A percentile compares a stretch with the other conserved stretches of the same genome.
phyloP scores from a whole-genome alignment of 1,284 basidiomycete genomes.

The Ceratobasidium sp. region DNA sequence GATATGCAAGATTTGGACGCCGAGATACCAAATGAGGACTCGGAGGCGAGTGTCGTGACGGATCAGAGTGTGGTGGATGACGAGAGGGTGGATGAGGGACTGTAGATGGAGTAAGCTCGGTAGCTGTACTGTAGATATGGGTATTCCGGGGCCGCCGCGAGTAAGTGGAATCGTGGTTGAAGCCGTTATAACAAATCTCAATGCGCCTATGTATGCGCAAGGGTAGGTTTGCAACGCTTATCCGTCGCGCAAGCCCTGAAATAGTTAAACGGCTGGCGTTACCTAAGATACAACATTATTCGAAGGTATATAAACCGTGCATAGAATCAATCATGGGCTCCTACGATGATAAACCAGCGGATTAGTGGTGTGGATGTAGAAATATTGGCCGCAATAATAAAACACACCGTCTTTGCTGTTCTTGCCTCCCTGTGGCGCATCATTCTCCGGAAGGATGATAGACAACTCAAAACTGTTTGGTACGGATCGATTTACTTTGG shows the following conservation, averaged over 20 bases:
- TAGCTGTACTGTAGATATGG: not conserved
- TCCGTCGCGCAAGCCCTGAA: no score
- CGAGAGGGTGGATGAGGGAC: slow-evolving; percentile 44
- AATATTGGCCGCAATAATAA: not conserved
- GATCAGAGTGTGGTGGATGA: slow-evolving; percentile 46
- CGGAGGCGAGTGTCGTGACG: slow-evolving; percentile 34
- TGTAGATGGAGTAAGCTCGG: slow-evolving; percentile 1
- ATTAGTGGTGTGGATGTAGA: not conserved
- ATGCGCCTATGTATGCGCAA: not conserved
- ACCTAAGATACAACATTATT: no score
- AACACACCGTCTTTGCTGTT: not conserved
- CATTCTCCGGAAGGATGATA: not conserved
- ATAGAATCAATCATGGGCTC: no score
- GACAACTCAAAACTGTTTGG: not conserved
- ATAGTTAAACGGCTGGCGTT: no score
- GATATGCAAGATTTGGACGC: slow-evolving; percentile 47
- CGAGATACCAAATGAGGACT: slow-evolving; percentile 28
- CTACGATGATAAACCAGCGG: no score
- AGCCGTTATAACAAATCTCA: not conserved
- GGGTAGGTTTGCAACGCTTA: not conserved
- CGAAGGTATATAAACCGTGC: no score
- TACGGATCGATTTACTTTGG: not conserved
- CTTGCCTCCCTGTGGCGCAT: not conserved
- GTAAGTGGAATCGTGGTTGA: not conserved
- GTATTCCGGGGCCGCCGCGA: no score